phyloP scores from a whole-genome alignment of 1,284 basidiomycete genomes.

The Testicularia cyperi region DNA sequence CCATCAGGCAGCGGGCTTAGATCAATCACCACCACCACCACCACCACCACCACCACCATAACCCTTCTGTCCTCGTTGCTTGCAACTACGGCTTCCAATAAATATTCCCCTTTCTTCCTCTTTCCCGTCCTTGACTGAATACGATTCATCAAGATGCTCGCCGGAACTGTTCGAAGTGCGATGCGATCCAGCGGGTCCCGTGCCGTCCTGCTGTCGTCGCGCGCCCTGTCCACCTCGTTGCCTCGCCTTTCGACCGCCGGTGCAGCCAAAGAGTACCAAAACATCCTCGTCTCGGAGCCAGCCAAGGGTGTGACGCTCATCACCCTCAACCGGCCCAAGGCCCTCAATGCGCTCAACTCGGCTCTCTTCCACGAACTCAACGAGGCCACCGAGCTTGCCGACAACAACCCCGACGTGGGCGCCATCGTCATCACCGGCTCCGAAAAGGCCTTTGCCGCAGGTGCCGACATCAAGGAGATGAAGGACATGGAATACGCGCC shows the following conservation, averaged over 20 bases:
- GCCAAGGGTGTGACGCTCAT: conserved; percentile 79
- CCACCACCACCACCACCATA: too few species aligned
- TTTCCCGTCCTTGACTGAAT: too few species aligned
- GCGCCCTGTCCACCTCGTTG: conserved; percentile 39
- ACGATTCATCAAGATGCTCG: conserved; percentile 29
- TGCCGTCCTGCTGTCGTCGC: conserved; percentile 19
- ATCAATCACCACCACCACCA: too few species aligned
- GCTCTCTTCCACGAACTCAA: conserved; percentile 69
- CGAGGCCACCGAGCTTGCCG: conserved; percentile 75
- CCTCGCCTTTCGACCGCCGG: conserved; percentile 32
- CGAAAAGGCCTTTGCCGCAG: conserved; percentile 91
- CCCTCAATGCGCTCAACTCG: conserved; percentile 71
- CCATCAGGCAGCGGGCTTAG: too few species aligned
- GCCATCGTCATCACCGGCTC: conserved; percentile 92
- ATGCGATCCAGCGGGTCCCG: conserved; percentile 24
- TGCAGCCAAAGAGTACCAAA: conserved; percentile 62
- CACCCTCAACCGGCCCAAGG: conserved; percentile 92
- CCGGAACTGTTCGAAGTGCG: conserved; percentile 22
- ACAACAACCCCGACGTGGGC: conserved; percentile 63
- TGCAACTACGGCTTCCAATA: too few species aligned
- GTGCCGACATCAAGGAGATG: conserved; percentile 92
- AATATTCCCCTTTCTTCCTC: too few species aligned
- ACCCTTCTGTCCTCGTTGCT: too few species aligned
- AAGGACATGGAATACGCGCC: conserved; percentile 83
- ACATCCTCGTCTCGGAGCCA: conserved; percentile 75